Evolutionary conservation across 306 rosid species (phyloP).

Genomic region (Cicer bijugum): DNA sequence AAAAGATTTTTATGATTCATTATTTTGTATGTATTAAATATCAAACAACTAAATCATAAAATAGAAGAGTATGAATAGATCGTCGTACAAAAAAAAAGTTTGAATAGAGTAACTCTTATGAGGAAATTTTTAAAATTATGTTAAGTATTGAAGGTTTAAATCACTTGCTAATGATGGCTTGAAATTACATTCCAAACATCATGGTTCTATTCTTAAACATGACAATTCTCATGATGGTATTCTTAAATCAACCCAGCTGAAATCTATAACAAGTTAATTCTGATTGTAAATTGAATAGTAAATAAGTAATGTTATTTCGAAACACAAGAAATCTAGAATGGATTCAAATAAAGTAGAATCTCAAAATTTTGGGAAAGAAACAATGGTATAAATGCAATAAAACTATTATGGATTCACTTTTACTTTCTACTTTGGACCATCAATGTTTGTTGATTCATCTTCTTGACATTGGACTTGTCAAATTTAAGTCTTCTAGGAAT

Average conservation of each 20-base stretch:
- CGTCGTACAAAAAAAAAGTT: no score
- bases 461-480: conserved; percentile 88
- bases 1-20: no score
- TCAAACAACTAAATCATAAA: no score
- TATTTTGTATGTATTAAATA: no score
- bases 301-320: conserved; percentile 8
- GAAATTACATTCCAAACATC: no score
- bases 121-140: no score
- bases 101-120: no score
- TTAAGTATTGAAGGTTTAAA: conserved; percentile 41
- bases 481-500: conserved; percentile 85
- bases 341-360: conserved; percentile 34
- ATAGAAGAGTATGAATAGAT: no score
- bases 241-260: neutral
- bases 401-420: conserved; percentile 24
- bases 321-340: conserved; percentile 29
- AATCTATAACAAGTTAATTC: conserved; percentile 18
- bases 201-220: no score
- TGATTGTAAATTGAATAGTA: conserved; percentile 21
- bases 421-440: conserved; percentile 49
- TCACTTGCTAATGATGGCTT: no score
- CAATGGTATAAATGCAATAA: conserved; percentile 5
- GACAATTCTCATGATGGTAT: no score
- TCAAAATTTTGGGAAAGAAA: conserved; percentile 3
- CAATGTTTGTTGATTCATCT: conserved; percentile 79